Percentiles rank a stretch among this genome's conserved stretches.
These are phyloP conservation scores for Sporisorium sorghi DNA, from an alignment of 1,284 basidiomycete genomes.

Conservation along the genomic window DNA sequence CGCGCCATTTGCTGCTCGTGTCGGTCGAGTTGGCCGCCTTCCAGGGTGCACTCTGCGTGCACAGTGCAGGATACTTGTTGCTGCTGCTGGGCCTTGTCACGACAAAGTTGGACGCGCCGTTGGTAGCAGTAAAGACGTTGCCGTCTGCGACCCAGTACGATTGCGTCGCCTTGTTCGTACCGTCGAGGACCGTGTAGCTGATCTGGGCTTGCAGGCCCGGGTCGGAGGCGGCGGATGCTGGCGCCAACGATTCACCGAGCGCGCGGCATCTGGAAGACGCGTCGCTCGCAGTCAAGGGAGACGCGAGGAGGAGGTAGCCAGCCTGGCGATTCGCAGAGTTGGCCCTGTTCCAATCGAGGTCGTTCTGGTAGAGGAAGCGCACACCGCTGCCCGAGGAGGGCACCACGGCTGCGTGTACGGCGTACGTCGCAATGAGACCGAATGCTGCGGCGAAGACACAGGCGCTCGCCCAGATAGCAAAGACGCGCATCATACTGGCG, in stretches of 20 bases:
- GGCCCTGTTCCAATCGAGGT: constrained; percentile 49
- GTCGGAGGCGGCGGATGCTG: constrained; percentile 19
- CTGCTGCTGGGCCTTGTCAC: constrained; percentile 8
- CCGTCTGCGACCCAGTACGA: constrained; percentile 26
- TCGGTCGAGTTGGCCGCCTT: constrained; percentile 29
- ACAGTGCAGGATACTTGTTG: constrained; percentile 28
- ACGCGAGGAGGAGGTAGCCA: constrained; percentile 48
- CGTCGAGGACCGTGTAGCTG: constrained; percentile 29
- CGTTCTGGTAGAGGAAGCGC: constrained; percentile 57
- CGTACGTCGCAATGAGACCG: neutral
- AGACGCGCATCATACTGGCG: constrained; percentile 8
- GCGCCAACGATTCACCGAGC: constrained; percentile 43
- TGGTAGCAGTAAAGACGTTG: constrained; percentile 12
- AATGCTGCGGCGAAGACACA: constrained; percentile 1
- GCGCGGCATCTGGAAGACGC: constrained; percentile 36
- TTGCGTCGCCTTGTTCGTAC: constrained; percentile 24
- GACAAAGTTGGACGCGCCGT: constrained; percentile 3
- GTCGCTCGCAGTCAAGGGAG: constrained; percentile 20
- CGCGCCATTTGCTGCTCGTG: constrained; percentile 26
- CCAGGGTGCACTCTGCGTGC: constrained; percentile 45
- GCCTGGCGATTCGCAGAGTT: constrained; percentile 31
- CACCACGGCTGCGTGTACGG: constrained; percentile 8
- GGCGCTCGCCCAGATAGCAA: constrained; percentile 7
- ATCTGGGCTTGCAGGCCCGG: constrained; percentile 38
- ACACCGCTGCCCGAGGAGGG: constrained; percentile 25